These are phyloP conservation scores for Globisporangium heterothallicum DNA, from an alignment of 352 stramenopile genomes.

Conservation along the genomic window DNA sequence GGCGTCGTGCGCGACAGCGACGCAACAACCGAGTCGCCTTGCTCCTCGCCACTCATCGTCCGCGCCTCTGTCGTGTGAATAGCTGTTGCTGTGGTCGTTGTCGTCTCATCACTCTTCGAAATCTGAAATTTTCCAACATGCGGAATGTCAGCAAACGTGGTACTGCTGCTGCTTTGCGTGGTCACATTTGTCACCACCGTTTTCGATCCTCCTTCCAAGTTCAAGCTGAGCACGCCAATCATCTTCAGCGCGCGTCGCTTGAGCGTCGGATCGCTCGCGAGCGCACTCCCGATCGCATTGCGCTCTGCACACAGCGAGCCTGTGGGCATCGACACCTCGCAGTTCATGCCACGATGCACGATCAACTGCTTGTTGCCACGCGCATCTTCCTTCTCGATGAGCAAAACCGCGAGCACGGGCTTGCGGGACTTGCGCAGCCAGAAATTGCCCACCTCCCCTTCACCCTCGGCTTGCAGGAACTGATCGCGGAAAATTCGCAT, in stretches of 20 bases:
- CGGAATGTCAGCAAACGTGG: constrained; percentile 9
- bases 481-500: constrained; percentile 87
- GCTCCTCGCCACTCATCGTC: background rate
- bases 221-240: constrained; percentile 93
- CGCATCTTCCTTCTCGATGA: constrained; percentile 87
- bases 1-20: too few species aligned
- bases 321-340: constrained; percentile 97
- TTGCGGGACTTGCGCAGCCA: constrained; percentile 98
- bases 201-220: constrained; percentile 30
- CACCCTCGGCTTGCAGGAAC: constrained; percentile 65
- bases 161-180: background rate
- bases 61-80: background rate
- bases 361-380: constrained; percentile 43
- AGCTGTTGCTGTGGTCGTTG: background rate
- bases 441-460: constrained; percentile 91
- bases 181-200: background rate
- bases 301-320: constrained; percentile 95
- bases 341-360: constrained; percentile 97
- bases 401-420: constrained; percentile 95
- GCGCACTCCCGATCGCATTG: constrained; percentile 96
- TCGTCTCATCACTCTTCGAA: background rate
- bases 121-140: constrained; percentile 10
- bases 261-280: constrained; percentile 92
- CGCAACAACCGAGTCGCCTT: background rate
- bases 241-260: constrained; percentile 90